Percentiles rank a stretch among this genome's conserved stretches.
phyloP scores from a whole-genome alignment of 257 asterid species.

The Nicotiana attenuata region DNA sequence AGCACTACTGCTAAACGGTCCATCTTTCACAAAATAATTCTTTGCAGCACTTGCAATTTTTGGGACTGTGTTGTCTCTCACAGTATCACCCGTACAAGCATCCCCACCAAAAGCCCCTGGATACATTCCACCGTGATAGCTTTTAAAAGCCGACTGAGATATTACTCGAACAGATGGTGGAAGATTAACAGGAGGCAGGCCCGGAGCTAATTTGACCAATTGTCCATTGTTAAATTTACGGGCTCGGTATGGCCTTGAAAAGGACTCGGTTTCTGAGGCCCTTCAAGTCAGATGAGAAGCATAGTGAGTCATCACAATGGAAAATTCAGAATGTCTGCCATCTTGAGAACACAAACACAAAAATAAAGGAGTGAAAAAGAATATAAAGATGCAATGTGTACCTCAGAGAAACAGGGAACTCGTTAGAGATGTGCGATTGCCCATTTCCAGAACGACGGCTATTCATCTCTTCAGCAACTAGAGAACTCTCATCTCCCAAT shows the following conservation, averaged over 20 bases:
- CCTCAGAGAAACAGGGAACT: slow-evolving; percentile 48
- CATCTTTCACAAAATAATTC: slow-evolving; percentile 27
- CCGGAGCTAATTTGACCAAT: slow-evolving; percentile 87
- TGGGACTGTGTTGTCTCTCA: slow-evolving; percentile 23
- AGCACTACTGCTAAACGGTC: slow-evolving; percentile 20
- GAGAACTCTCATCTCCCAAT: slow-evolving; percentile 34
- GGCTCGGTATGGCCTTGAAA: slow-evolving; percentile 56
- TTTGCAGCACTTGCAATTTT: slow-evolving; percentile 22
- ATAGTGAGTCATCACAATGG: slow-evolving; percentile 15
- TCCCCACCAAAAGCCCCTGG: slow-evolving; percentile 23
- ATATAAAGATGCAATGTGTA: slow-evolving; percentile 16
- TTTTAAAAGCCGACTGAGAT: slow-evolving; percentile 80
- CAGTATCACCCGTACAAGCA: slow-evolving; percentile 19
- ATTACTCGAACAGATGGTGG: slow-evolving; percentile 94
- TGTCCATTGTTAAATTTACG: slow-evolving; percentile 54
- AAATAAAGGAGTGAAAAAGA: not conserved
- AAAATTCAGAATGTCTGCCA: slow-evolving; percentile 15
- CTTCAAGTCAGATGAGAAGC: slow-evolving; percentile 32
- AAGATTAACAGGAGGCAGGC: slow-evolving; percentile 89
- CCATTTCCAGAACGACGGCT: slow-evolving; percentile 24
- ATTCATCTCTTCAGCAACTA: slow-evolving; percentile 31
- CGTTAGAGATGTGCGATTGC: slow-evolving; percentile 31
- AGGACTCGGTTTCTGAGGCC: slow-evolving; percentile 40
- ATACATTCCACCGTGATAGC: slow-evolving; percentile 39
- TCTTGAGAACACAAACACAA: not conserved